Evolutionary conservation across 371 early-diverging fungal genomes (phyloP), one percentile per base, ranked within the genome.

Genomic region (Mortierella sp.): DNA sequence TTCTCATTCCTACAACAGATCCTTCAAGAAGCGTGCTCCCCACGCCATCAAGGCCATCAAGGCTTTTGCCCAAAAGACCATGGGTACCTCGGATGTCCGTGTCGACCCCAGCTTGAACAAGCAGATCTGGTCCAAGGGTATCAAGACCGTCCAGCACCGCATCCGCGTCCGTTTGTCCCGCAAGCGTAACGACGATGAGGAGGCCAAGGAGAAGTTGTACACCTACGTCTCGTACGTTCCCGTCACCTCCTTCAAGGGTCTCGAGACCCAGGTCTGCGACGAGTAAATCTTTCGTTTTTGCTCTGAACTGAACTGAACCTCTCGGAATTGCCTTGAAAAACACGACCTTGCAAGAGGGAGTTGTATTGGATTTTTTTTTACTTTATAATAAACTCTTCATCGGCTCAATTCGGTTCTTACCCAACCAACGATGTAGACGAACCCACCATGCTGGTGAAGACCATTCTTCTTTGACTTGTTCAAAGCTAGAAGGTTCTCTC

Each of bases 21-120:
- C 93, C 86, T 98, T 98, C 95, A 97, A 97, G 93, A 97, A 97
- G 94, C 95, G 98, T 86, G 94, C 97, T 68, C 98, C 98, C 77
- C 91, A 90, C 73, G 97, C 98, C 80, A 89, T 98, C 86, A 97
- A 97, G 94, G 92, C 91, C 73, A 94, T 98, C 90, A 92, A 93
- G 84, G 87, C 89, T 79, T 97, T 97, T 78, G 97, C 97, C 76
- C 85, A 89, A 83, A 92, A 93, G 88, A 89, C 91, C 74, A 97
- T 97, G 97, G 95, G 95, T 69, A 98, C 98, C 86, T 86, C 86
- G 73, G 95, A 95, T 88, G 93, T 95, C 86, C 94, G 95, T 85
- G 79, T 95, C 66, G 95, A 94, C 86, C 90, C 94, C 73, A 83
- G 88, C 84, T 89, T 95, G 76, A 95, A 95, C 93, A 92, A 94